Evolutionary conservation across 805 yeast species (phyloP), one percentile per base, ranked within the genome.

Genomic region (Barnettozyma californica): DNA sequence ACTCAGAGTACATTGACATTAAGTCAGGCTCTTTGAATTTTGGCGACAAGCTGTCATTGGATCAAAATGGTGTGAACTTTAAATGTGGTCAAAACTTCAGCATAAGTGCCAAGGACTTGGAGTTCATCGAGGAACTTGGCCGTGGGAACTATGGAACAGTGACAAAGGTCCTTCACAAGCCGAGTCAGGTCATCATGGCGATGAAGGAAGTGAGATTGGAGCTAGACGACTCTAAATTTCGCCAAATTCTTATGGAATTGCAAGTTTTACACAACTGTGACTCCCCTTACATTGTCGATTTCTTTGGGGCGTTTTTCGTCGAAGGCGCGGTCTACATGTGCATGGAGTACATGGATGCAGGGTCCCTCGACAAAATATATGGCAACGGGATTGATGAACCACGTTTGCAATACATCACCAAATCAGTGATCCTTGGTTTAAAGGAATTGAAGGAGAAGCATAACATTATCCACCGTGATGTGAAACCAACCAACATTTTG

Each of bases 251-350:
- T 58, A 94, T 94, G 98, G 99, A 94, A 66, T 73, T 94, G 52
- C 98, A 94, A 60, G 85, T 94, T 46, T 75, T 94, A 54, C 98
- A 94, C 68, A 87, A 85, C 59, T 94, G 98, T 69, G 79, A 80
- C 55, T 84, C 95, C 14, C 95, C 94, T 2, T 88, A 81, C 64
- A 91, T 94, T 63, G 97, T 94, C 37, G 97, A 92, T 60, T 94
- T 94, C 60, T 94, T 87, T 62, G 99, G 99, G 39, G 99, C 99
- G 1, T 92, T 92, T 62, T 94, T 92, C 63, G 89, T 89, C 29
- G 99, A 94, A 68, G 97, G 97, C 42, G 96, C 97, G 1, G 99
- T 92, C 25, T 94, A 91, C 68, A 89, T 92, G 88, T 94, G 98
- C 69, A 92, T 92, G 78, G 99, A 92, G 68, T 88, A 83, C 65